Evolutionary conservation across 2,329 filamentous ascomycete species (phyloP).

Genomic region (Podosphaera aphanis): DNA sequence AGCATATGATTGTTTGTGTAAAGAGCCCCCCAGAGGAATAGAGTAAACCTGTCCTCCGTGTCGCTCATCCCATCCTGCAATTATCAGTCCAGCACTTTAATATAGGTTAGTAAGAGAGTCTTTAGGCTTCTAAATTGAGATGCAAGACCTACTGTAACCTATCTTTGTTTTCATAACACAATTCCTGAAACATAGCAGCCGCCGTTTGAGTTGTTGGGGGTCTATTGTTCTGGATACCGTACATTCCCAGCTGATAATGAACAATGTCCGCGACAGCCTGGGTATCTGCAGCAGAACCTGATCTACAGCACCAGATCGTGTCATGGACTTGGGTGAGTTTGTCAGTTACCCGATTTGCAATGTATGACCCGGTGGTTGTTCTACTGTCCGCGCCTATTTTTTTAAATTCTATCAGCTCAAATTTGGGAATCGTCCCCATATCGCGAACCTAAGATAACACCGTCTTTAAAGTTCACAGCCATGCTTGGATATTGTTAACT

Average conservation of each 20-base stretch:
- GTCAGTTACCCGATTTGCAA: constrained; percentile 96
- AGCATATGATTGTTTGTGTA: constrained; percentile 90
- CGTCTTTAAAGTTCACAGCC: constrained; percentile 97
- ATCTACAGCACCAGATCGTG: constrained; percentile 98
- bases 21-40: constrained; percentile 82
- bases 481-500: constrained; percentile 37
- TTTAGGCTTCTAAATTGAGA: neutral
- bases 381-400: constrained; percentile 65
- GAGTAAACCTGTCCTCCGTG: constrained; percentile 95
- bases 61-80: constrained; percentile 89
- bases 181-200: constrained; percentile 86
- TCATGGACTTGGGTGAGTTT: constrained; percentile 97
- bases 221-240: constrained; percentile 73
- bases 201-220: constrained; percentile 84
- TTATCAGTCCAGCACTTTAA: constrained; percentile 75
- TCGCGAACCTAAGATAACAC: constrained; percentile 62
- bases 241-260: constrained; percentile 84
- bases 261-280: constrained; percentile 97
- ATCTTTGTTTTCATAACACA: constrained; percentile 97
- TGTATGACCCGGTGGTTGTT: constrained; percentile 94
- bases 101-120: constrained; percentile 7
- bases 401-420: constrained; percentile 3
- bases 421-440: neutral
- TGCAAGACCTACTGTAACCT: constrained; percentile 45
- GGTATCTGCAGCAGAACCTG: constrained; percentile 89